Conservation (phyloP, 192 early-diverging fungal species). For the Coemansia pectinata region DNA sequence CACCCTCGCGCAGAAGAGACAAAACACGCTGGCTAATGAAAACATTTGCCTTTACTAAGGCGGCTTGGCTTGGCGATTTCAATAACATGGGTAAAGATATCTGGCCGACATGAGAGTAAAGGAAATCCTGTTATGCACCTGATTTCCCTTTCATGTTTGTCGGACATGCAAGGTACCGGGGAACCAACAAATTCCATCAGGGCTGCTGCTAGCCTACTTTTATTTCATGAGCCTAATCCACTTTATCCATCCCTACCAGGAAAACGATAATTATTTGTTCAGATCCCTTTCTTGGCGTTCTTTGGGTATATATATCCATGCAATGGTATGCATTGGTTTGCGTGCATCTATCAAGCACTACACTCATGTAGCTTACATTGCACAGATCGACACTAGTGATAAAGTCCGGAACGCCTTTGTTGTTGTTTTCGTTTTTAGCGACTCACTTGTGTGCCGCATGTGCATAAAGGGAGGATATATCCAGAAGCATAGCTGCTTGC, state of each 20-base stretch:
- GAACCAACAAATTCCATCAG: not conserved
- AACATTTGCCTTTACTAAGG: not conserved
- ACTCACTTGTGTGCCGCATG: not conserved
- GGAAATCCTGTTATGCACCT: not conserved
- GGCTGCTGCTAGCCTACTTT: not conserved
- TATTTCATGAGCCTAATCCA: not conserved
- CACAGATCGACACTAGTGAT: not conserved
- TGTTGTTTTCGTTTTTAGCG: constrained; percentile 1
- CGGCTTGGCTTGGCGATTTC: not conserved
- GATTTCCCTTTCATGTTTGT: not conserved
- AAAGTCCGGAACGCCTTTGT: constrained; percentile 1
- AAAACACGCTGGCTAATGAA: not conserved
- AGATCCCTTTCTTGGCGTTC: not conserved
- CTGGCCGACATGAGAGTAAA: not conserved
- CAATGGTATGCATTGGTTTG: not conserved
- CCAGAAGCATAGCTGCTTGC: not conserved
- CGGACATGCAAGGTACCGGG: constrained; percentile 1
- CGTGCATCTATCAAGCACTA: not conserved
- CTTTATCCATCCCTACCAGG: not conserved
- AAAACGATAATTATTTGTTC: not conserved
- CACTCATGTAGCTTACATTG: not conserved
- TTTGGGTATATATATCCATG: not conserved
- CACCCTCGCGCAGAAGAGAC: not conserved
- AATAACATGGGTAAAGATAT: not conserved
- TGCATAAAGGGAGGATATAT: not conserved